A percentile compares a stretch with the other conserved stretches of the same genome.
These are phyloP conservation scores for Cucurbitaria berberidis DNA, from an alignment of 2,329 filamentous ascomycete species.

Conservation along the genomic window DNA sequence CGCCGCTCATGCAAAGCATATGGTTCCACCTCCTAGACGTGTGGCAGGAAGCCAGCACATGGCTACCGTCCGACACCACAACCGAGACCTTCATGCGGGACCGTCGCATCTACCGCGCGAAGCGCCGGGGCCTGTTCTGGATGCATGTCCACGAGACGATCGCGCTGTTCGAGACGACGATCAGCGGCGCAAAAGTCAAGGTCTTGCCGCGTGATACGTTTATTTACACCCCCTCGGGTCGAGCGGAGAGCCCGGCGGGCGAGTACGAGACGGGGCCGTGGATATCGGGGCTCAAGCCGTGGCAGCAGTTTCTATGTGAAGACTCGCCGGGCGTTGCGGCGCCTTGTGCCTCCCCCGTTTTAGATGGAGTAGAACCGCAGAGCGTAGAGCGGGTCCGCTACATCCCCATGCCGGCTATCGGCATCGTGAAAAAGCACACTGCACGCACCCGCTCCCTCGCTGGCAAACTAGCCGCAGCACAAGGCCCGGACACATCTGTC, in stretches of 20 bases:
- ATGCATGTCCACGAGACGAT: constrained; percentile 1
- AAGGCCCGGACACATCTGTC: background rate
- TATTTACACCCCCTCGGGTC: constrained; percentile 14
- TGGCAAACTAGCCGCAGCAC: background rate
- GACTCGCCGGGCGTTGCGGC: constrained; percentile 26
- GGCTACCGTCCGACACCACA: background rate
- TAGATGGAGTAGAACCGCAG: no score
- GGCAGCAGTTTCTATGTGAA: constrained; percentile 35
- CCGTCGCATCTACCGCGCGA: background rate
- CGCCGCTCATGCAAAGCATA: constrained; percentile 24
- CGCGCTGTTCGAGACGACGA: constrained; percentile 2
- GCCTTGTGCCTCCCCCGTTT: background rate
- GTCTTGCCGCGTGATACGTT: constrained; percentile 1
- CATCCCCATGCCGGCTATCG: constrained; percentile 34
- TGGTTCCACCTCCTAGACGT: constrained; percentile 39
- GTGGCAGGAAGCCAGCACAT: constrained; percentile 19
- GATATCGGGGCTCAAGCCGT: constrained; percentile 32
- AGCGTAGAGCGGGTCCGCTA: constrained; percentile 6
- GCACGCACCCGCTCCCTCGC: constrained; percentile 13
- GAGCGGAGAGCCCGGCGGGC: background rate
- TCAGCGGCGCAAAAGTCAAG: background rate
- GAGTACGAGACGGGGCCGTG: constrained; percentile 19
- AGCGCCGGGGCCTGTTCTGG: constrained; percentile 5
- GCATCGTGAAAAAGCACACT: constrained; percentile 30
- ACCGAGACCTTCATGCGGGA: constrained; percentile 5